phyloP scores from a whole-genome alignment of 1,284 basidiomycete species.

The Cutaneotrichosporon cavernicola region DNA sequence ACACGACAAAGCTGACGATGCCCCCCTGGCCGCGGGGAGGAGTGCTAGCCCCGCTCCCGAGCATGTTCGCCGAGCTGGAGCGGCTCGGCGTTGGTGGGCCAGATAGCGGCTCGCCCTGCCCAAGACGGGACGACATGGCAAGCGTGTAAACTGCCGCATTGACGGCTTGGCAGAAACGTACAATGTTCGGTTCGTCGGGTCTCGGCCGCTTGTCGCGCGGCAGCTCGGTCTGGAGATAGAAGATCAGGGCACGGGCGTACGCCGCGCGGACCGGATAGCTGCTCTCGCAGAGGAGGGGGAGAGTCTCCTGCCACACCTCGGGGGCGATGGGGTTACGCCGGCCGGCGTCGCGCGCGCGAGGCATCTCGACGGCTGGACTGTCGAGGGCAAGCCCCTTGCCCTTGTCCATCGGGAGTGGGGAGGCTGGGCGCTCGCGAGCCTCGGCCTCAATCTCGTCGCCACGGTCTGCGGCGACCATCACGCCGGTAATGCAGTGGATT shows the following conservation, averaged over 20 bases:
- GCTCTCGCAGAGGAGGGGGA: slow-evolving; percentile 74
- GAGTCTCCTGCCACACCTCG: slow-evolving; percentile 83
- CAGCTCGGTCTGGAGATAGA: slow-evolving; percentile 73
- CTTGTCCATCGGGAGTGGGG: slow-evolving; percentile 26
- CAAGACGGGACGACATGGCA: slow-evolving; percentile 66
- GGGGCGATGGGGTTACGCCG: slow-evolving; percentile 71
- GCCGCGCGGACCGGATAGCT: slow-evolving; percentile 71
- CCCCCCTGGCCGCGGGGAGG: not conserved
- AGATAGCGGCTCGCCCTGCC: slow-evolving; percentile 20
- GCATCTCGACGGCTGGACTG: slow-evolving; percentile 31
- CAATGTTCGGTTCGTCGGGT: slow-evolving; percentile 31
- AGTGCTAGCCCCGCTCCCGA: not conserved
- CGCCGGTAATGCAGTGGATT: slow-evolving; percentile 43
- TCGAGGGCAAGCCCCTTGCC: slow-evolving; percentile 40
- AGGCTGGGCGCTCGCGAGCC: slow-evolving; percentile 13
- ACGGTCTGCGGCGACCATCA: slow-evolving; percentile 39
- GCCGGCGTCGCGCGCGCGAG: slow-evolving; percentile 28
- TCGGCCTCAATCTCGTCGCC: slow-evolving; percentile 40
- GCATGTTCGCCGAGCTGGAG: slow-evolving; percentile 1
- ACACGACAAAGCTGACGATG: slow-evolving; percentile 40
- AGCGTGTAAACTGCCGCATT: slow-evolving; percentile 76
- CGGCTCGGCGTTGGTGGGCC: slow-evolving; percentile 19
- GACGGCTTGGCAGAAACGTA: slow-evolving; percentile 70
- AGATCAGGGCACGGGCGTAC: slow-evolving; percentile 68
- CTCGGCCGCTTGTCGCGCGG: slow-evolving; percentile 49